These are phyloP conservation scores for Eucalyptus paniculata DNA, from an alignment of 345 rosid genomes.

Conservation along the genomic window DNA sequence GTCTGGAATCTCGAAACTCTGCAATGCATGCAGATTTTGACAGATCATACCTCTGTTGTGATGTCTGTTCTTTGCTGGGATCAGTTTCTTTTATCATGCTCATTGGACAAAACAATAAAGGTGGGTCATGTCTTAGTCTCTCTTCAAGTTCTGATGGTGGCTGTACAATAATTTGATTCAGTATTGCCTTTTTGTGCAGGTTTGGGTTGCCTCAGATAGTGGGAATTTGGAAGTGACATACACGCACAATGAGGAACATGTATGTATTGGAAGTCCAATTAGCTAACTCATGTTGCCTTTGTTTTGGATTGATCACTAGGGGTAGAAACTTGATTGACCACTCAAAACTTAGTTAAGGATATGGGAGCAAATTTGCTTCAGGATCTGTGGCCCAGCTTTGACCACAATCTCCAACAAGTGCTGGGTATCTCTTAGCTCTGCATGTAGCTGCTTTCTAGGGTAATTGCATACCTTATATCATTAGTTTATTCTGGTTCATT, in stretches of 20 bases:
- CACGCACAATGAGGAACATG: slow-evolving; percentile 88
- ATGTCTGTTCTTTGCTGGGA: slow-evolving; percentile 99
- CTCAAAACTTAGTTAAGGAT: not conserved
- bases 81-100: slow-evolving; percentile 91
- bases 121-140: slow-evolving; percentile 10
- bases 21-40: slow-evolving; percentile 81
- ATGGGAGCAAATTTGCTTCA: not conserved
- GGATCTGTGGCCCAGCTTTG: not conserved
- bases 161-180: not conserved
- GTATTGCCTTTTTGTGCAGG: slow-evolving; percentile 21
- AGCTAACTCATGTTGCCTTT: not conserved
- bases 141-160: not conserved
- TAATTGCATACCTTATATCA: not conserved
- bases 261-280: slow-evolving; percentile 9
- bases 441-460: not conserved
- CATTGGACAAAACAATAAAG: slow-evolving; percentile 87
- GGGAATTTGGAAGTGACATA: slow-evolving; percentile 89
- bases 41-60: slow-evolving; percentile 70
- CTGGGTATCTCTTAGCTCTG: not conserved
- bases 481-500: not conserved
- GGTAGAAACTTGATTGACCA: not conserved
- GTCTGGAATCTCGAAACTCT: slow-evolving; percentile 89
- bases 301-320: not conserved
- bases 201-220: slow-evolving; percentile 87
- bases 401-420: not conserved